Conservation (phyloP, 73 alveolate genomes). For the Blepharisma japonicum region DNA sequence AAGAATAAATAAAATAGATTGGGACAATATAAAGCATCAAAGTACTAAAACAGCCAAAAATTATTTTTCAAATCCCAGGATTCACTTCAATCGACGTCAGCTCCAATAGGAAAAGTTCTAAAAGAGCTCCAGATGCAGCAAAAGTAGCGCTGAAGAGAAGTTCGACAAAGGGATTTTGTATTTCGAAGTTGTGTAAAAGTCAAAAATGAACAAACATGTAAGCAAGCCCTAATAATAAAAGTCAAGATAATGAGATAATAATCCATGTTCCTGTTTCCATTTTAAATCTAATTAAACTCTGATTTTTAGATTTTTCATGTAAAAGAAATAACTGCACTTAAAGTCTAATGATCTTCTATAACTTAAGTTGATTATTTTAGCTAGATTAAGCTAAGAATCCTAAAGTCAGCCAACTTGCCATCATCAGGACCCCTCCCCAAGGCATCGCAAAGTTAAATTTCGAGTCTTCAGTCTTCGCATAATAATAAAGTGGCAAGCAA, state of each 20-base stretch:
- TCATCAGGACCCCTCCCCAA: conserved; percentile 13
- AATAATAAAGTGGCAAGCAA: neutral
- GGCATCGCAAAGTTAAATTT: conserved; percentile 7
- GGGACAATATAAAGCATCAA: conserved; percentile 27
- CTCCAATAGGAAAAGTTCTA: conserved; percentile 23
- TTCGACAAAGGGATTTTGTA: neutral
- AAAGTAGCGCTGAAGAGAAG: neutral
- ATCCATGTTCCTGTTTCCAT: conserved; percentile 19
- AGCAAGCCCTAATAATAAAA: neutral
- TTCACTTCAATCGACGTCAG: neutral
- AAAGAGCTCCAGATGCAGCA: conserved; percentile 3
- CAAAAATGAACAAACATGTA: neutral
- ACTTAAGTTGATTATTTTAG: too few species aligned
- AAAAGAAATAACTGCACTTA: too few species aligned
- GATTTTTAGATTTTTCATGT: too few species aligned
- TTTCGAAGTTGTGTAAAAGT: conserved; percentile 24
- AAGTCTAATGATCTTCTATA: too few species aligned
- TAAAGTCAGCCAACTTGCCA: conserved; percentile 22
- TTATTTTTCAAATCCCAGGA: neutral
- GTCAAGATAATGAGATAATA: neutral
- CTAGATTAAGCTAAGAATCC: neutral
- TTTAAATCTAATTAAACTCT: neutral
- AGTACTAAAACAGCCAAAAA: neutral
- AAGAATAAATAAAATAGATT: neutral
- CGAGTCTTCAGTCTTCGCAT: neutral